Conservation (phyloP, 2,329 filamentous ascomycete genomes). For the Cylindrodendrum hubeiense region DNA sequence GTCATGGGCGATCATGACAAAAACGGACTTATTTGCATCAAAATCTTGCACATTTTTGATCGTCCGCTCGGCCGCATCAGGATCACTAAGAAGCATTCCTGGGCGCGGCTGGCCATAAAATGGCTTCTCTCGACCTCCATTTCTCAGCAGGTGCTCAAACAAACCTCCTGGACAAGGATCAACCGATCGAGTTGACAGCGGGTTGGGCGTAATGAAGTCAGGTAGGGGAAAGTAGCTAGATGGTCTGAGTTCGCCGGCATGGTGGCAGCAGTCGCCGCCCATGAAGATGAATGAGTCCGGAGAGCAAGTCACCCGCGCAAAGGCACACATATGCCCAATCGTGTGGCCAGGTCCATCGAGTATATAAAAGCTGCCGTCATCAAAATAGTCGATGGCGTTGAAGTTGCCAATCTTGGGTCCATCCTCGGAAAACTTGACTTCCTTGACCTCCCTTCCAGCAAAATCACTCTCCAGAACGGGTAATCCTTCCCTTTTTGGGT, state of each 20-base stretch:
- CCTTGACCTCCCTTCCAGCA: background rate
- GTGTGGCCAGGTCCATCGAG: constrained; percentile 29
- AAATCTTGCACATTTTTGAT: constrained; percentile 3
- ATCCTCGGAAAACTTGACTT: constrained; percentile 21
- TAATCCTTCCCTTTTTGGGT: constrained; percentile 5
- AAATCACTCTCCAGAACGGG: constrained; percentile 29
- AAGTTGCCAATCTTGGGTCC: constrained; percentile 21
- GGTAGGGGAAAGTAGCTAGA: background rate
- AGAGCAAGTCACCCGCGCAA: constrained; percentile 20
- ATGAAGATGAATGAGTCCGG: constrained; percentile 10
- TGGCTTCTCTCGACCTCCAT: background rate
- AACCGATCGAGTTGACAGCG: background rate
- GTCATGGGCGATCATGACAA: constrained; percentile 19
- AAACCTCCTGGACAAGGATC: background rate
- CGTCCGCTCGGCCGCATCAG: constrained; percentile 3
- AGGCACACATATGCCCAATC: constrained; percentile 23
- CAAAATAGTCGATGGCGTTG: constrained; percentile 28
- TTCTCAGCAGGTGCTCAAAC: background rate
- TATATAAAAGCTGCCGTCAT: constrained; percentile 31
- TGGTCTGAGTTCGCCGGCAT: background rate
- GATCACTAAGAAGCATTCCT: background rate
- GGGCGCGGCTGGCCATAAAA: background rate
- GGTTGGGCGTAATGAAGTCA: background rate
- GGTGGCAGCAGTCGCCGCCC: constrained; percentile 11
- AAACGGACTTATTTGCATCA: constrained; percentile 7